A percentile compares a stretch with the other conserved stretches of the same genome.
phyloP scores from a whole-genome alignment of 352 stramenopile species.

The Phytophthora syringae region DNA sequence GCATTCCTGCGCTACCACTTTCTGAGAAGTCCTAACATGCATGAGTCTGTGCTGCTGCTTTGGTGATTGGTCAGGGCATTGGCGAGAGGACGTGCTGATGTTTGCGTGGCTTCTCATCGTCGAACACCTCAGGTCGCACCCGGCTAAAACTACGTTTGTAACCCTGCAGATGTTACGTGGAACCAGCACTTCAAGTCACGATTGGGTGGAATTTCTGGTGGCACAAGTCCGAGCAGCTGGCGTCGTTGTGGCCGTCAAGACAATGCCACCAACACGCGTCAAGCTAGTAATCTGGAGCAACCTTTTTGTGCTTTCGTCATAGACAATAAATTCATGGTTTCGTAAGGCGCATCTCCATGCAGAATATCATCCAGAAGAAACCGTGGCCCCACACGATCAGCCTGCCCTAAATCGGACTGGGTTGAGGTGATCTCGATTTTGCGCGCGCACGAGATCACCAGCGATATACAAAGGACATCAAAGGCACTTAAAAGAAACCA shows the following conservation, averaged over 20 bases:
- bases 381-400: neutral
- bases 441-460: neutral
- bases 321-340: neutral
- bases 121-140: slow-evolving; percentile 2
- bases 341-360: neutral
- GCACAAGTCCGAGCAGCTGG: neutral
- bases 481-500: neutral
- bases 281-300: slow-evolving; percentile 5
- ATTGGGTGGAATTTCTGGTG: neutral
- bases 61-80: slow-evolving; percentile 11
- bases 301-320: neutral
- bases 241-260: slow-evolving; percentile 4
- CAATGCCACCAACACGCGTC: neutral
- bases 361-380: neutral
- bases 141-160: slow-evolving; percentile 6
- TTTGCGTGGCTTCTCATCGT: slow-evolving; percentile 7
- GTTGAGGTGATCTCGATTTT: neutral
- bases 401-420: neutral
- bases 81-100: neutral
- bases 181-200: slow-evolving; percentile 10
- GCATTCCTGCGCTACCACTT: slow-evolving; percentile 15
- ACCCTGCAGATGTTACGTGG: neutral
- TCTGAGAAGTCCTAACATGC: neutral
- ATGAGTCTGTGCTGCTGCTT: slow-evolving; percentile 6
- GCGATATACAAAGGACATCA: neutral